These are phyloP conservation scores for Thermothelomyces thermophilus DNA, from an alignment of 2,329 filamentous ascomycete species.

Conservation along the genomic window DNA sequence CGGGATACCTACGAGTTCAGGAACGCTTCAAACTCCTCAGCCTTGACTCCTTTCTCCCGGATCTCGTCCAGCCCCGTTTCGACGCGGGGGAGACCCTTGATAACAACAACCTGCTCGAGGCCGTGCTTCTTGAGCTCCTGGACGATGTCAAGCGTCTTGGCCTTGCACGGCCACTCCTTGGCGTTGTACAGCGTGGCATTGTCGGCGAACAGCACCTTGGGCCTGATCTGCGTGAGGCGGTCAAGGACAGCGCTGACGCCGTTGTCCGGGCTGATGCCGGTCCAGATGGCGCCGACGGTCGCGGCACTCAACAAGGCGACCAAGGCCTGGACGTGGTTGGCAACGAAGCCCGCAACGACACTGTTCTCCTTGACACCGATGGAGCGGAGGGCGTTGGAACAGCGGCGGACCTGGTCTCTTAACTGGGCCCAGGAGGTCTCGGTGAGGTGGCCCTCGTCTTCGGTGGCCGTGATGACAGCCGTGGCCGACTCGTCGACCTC, in stretches of 20 bases:
- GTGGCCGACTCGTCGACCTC: slow-evolving; percentile 50
- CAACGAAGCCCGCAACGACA: slow-evolving; percentile 68
- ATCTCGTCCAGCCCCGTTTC: slow-evolving; percentile 40
- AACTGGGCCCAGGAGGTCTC: slow-evolving; percentile 69
- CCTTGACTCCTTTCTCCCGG: slow-evolving; percentile 33
- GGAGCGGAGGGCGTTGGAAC: slow-evolving; percentile 62
- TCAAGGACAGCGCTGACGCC: slow-evolving; percentile 89
- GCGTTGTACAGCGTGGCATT: slow-evolving; percentile 89
- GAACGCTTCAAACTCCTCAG: slow-evolving; percentile 41
- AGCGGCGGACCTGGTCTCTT: slow-evolving; percentile 68
- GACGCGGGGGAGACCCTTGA: slow-evolving; percentile 54
- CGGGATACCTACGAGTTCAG: slow-evolving; percentile 31
- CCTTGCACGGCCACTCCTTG: slow-evolving; percentile 72
- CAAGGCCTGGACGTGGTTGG: slow-evolving; percentile 81
- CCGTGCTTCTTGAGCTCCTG: slow-evolving; percentile 52
- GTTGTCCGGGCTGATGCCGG: slow-evolving; percentile 84
- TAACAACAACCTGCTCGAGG: slow-evolving; percentile 65
- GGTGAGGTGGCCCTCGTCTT: slow-evolving; percentile 54
- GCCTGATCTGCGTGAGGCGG: slow-evolving; percentile 76
- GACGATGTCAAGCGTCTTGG: slow-evolving; percentile 74
- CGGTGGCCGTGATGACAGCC: slow-evolving; percentile 77
- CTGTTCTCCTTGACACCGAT: slow-evolving; percentile 53
- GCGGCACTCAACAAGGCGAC: slow-evolving; percentile 82
- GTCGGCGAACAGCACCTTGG: slow-evolving; percentile 76
- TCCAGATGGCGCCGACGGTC: slow-evolving; percentile 84